Conservation (phyloP, 108 stramenopile species). For the Nitzschia sp. region DNA sequence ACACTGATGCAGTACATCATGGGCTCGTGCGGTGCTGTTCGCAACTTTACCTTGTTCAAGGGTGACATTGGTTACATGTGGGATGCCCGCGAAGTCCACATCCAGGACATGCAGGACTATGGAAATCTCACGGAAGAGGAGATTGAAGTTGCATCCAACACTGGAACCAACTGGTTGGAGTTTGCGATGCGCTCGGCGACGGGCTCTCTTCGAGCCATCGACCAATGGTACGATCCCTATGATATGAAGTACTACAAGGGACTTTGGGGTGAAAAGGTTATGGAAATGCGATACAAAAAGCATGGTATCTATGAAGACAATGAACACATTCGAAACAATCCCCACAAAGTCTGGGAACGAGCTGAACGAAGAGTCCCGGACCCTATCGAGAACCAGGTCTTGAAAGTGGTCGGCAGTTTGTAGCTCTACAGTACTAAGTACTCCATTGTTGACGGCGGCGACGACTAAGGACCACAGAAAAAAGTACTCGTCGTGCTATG, state of each 20-base stretch:
- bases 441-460: too few species aligned
- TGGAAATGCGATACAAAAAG: conserved; percentile 2
- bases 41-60: conserved; percentile 2
- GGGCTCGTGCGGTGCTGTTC: conserved; percentile 5
- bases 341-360: conserved; percentile 16
- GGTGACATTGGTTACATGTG: conserved; percentile 13
- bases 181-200: conserved; percentile 3
- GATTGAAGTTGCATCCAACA: neutral
- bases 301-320: neutral
- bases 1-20: conserved; percentile 8
- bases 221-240: conserved; percentile 13
- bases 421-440: too few species aligned
- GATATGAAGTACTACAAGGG: conserved; percentile 21
- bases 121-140: neutral
- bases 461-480: too few species aligned
- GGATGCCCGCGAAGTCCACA: conserved; percentile 3
- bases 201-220: conserved; percentile 2
- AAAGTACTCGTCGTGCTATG: too few species aligned
- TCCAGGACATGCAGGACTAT: conserved; percentile 3
- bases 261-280: conserved; percentile 2
- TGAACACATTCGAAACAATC: neutral
- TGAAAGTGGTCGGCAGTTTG: neutral
- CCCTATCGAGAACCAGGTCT: neutral
- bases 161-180: conserved; percentile 12
- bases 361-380: neutral